A percentile compares a stretch with the other conserved stretches of the same genome.
These are phyloP conservation scores for Lentinula lateritia DNA, from an alignment of 768 basidiomycete species.

Conservation along the genomic window DNA sequence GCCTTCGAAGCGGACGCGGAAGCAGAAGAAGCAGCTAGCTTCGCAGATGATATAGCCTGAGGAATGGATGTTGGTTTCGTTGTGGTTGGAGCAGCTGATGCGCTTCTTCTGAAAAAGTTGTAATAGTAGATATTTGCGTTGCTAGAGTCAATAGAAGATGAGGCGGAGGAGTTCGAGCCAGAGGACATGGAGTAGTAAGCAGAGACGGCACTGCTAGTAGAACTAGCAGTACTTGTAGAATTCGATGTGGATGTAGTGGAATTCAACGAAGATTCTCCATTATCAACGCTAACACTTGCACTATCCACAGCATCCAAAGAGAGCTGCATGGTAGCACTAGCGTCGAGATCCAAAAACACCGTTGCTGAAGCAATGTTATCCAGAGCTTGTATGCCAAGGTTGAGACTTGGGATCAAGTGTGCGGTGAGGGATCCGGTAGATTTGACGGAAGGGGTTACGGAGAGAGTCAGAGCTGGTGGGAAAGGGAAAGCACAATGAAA, in stretches of 20 bases:
- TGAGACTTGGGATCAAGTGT: constrained; percentile 5
- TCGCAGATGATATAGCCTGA: not conserved
- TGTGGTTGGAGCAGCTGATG: not conserved
- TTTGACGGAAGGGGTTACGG: constrained; percentile 3
- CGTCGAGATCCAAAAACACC: constrained; percentile 3
- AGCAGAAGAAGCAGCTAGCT: not conserved
- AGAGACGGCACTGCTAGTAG: not conserved
- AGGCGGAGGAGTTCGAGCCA: not conserved
- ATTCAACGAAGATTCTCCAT: not conserved
- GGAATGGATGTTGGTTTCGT: not conserved
- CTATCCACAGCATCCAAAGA: constrained; percentile 2
- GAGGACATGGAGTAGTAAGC: not conserved
- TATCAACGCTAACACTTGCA: not conserved
- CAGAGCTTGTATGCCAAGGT: constrained; percentile 1
- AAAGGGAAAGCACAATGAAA: not conserved
- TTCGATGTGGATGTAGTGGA: not conserved
- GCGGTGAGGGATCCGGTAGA: constrained; percentile 3
- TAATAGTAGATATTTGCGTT: not conserved
- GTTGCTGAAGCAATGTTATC: not conserved
- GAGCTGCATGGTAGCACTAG: constrained; percentile 2
- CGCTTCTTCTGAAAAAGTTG: not conserved
- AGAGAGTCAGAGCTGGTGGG: not conserved
- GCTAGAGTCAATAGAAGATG: not conserved
- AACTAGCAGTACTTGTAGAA: not conserved
- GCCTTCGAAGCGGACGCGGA: not conserved